Base-by-base conservation (phyloP, 345 rosid species). In the Kandelia obovata region DNA sequence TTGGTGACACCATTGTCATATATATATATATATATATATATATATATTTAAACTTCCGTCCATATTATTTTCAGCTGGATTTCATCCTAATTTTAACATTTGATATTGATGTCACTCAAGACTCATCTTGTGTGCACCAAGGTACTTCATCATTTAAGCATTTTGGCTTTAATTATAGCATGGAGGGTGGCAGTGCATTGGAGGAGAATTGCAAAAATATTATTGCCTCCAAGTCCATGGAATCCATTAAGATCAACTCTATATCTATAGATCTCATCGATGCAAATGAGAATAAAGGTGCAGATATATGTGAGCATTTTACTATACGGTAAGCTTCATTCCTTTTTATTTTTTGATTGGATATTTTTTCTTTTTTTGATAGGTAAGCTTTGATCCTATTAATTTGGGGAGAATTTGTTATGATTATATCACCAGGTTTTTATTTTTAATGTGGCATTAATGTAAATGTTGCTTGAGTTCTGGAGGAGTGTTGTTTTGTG, bases 271-370 rank as follows among this genome's bases (percentile, higher is more conserved):
- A 88, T 80, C 88, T 86, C 62, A 76, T 61, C 53, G 72, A 51
- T 46, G 72, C 77, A 56, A 79, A 77, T 53, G 73, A 76, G 30
- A 80, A 78, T 75, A 72, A 19, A 71, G 72, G 71, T 67, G 71
- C 37, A 55, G 79, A 58, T 53, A 84, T 73, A 46, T 90, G 94
- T 71, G 76, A 84, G 57, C 88, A 84, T 67, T 90, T 90, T 76
- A 84, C 96, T n/a, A 75, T 90, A 72, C 85, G 93, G 96, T 90
- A 79, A 81, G 87, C 69, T 27, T 63, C 66, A 52, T 53, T 66
- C 59, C 58, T 31, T 20, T 35, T 68, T 37, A 27, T 63, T 62
- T 65, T 13, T 35, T 64, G 17, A 34, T 72, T 57, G 56, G 4
- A 10, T 65, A 6, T 55, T 68, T 34, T 34, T 7, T 58, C 3